These are phyloP conservation scores for Echria macrotheca DNA, from an alignment of 495 filamentous ascomycete species.

Conservation along the genomic window DNA sequence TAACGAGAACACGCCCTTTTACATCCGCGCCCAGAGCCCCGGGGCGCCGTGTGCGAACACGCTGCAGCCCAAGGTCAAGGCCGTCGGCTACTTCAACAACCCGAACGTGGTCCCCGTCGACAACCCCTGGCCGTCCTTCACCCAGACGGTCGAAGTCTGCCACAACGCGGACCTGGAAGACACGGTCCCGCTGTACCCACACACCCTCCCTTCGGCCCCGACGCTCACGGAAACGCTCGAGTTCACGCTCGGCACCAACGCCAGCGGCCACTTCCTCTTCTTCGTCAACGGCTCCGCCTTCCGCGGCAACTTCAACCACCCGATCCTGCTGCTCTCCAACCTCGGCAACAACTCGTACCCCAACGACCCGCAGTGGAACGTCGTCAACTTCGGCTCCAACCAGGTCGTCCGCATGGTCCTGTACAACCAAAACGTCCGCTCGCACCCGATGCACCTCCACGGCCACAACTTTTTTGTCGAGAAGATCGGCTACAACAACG, in stretches of 20 bases:
- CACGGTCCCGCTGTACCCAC: not conserved
- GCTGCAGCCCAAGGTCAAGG: slow-evolving; percentile 19
- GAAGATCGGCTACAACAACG: slow-evolving; percentile 32
- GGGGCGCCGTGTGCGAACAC: not conserved
- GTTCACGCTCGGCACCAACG: not conserved
- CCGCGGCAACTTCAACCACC: slow-evolving; percentile 56
- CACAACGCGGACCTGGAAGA: not conserved
- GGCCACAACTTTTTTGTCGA: slow-evolving; percentile 49
- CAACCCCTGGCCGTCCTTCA: not conserved
- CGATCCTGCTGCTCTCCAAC: slow-evolving; percentile 48
- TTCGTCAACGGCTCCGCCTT: slow-evolving; percentile 48
- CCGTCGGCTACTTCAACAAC: not conserved
- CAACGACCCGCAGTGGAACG: slow-evolving; percentile 41
- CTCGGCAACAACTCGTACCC: slow-evolving; percentile 45
- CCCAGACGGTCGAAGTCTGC: not conserved
- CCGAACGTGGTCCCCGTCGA: not conserved
- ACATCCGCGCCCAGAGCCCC: not conserved
- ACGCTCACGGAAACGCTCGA: not conserved
- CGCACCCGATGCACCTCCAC: slow-evolving; percentile 44
- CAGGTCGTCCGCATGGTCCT: slow-evolving; percentile 51
- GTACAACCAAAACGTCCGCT: slow-evolving; percentile 36
- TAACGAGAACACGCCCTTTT: slow-evolving; percentile 46
- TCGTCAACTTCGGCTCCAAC: slow-evolving; percentile 51
- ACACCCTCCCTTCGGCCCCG: not conserved
- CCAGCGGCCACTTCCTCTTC: not conserved